phyloP scores from a whole-genome alignment of 768 basidiomycete genomes.

The Pisolithus tinctorius region DNA sequence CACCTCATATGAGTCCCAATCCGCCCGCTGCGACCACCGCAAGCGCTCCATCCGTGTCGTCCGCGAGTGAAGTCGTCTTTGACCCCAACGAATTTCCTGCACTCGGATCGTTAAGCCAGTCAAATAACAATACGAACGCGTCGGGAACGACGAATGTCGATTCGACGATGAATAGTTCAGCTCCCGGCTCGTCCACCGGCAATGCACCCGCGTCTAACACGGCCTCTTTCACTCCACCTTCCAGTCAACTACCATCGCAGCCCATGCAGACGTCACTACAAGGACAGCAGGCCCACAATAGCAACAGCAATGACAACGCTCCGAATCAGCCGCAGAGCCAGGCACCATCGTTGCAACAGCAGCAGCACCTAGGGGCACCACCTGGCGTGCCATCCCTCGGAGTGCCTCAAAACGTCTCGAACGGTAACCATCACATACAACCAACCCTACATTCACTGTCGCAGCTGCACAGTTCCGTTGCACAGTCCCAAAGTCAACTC shows the following conservation, averaged over 20 bases:
- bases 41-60: constrained; percentile 54
- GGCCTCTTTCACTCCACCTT: constrained; percentile 62
- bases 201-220: constrained; percentile 28
- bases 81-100: constrained; percentile 89
- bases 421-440: constrained; percentile 30
- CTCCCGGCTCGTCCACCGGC: constrained; percentile 21
- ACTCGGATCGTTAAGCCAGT: constrained; percentile 57
- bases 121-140: constrained; percentile 35
- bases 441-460: constrained; percentile 25
- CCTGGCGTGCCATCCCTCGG: constrained; percentile 39
- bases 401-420: constrained; percentile 28
- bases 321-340: constrained; percentile 22
- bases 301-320: constrained; percentile 32
- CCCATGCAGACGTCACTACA: constrained; percentile 23
- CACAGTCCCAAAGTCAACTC: constrained; percentile 25
- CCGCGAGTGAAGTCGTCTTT: constrained; percentile 68
- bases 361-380: constrained; percentile 49
- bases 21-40: constrained; percentile 32
- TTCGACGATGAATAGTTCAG: constrained; percentile 17
- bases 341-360: constrained; percentile 20
- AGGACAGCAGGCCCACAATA: constrained; percentile 23
- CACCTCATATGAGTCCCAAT: constrained; percentile 51
- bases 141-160: constrained; percentile 28
- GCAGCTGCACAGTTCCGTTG: constrained; percentile 26
- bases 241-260: constrained; percentile 13